These are phyloP conservation scores for Tolypocladium guangdongense DNA, from an alignment of 2,329 filamentous ascomycete genomes.

Conservation along the genomic window DNA sequence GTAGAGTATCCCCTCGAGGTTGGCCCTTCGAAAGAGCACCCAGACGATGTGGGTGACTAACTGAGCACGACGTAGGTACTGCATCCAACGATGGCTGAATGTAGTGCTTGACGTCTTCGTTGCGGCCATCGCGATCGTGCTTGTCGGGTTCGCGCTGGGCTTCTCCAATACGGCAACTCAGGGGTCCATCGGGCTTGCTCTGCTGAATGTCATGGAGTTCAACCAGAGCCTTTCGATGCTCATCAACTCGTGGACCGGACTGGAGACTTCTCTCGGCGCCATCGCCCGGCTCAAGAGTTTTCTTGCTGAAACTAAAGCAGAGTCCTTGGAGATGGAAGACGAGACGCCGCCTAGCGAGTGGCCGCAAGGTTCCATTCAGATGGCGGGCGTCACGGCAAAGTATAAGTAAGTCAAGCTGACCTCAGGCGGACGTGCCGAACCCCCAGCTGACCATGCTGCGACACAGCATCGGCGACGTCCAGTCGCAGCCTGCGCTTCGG, in stretches of 20 bases:
- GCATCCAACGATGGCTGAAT: conserved; percentile 6
- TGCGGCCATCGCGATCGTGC: conserved; percentile 2
- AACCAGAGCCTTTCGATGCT: neutral
- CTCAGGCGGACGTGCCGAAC: neutral
- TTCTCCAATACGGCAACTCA: neutral
- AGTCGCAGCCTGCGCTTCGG: conserved; percentile 3
- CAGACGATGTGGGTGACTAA: too few species aligned
- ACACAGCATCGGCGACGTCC: neutral
- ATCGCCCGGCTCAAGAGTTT: conserved; percentile 10
- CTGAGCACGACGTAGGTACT: neutral
- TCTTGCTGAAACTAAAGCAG: conserved; percentile 3
- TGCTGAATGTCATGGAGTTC: conserved; percentile 1
- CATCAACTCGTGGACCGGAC: conserved; percentile 1
- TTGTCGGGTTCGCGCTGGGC: conserved; percentile 3
- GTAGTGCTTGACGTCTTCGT: conserved; percentile 4
- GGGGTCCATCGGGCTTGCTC: conserved; percentile 1
- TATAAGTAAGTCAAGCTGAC: conserved; percentile 9
- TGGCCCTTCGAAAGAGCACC: too few species aligned
- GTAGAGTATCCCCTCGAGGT: too few species aligned
- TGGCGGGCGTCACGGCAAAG: conserved; percentile 13
- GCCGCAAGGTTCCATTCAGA: conserved; percentile 16
- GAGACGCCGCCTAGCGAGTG: conserved; percentile 7
- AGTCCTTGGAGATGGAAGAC: neutral
- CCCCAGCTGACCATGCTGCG: neutral
- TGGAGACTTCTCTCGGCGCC: conserved; percentile 6